phyloP scores from a whole-genome alignment of 805 yeast species.

The Metschnikowia aberdeeniae region DNA sequence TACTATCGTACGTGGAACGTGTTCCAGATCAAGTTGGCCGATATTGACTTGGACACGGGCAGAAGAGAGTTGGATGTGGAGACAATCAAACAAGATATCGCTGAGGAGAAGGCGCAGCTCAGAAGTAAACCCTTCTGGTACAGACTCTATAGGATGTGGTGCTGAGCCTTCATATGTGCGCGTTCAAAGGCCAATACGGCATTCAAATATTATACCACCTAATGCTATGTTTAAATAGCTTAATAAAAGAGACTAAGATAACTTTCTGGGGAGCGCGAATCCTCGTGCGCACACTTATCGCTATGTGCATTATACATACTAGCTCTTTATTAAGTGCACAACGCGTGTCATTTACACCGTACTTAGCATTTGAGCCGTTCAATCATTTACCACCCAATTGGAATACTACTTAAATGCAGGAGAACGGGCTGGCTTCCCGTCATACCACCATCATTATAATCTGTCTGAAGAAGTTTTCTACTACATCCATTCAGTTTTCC shows the following conservation, averaged over 20 bases:
- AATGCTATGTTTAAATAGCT: too few species aligned
- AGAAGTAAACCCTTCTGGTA: conserved; percentile 23
- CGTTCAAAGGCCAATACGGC: background rate
- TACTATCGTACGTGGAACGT: conserved; percentile 26
- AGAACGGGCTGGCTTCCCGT: background rate
- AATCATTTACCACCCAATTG: too few species aligned
- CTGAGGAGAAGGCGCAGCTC: conserved; percentile 29
- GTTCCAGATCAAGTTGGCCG: conserved; percentile 39
- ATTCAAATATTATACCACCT: too few species aligned
- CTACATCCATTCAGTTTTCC: conserved; percentile 6
- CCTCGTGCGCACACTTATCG: too few species aligned
- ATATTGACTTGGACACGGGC: conserved; percentile 61
- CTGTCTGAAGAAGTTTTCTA: conserved; percentile 10
- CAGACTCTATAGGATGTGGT: conserved; percentile 29
- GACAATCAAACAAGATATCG: conserved; percentile 32
- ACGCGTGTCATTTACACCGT: too few species aligned
- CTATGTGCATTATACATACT: too few species aligned
- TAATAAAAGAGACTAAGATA: too few species aligned
- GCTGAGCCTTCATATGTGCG: conserved; percentile 11
- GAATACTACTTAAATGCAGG: background rate
- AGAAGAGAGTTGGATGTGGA: conserved; percentile 40
- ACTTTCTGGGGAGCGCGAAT: too few species aligned
- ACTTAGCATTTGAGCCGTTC: too few species aligned
- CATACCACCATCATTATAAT: conserved; percentile 5
- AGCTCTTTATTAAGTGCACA: too few species aligned